phyloP scores from a whole-genome alignment of 2,329 filamentous ascomycete genomes.

The Colletotrichum lentis region DNA sequence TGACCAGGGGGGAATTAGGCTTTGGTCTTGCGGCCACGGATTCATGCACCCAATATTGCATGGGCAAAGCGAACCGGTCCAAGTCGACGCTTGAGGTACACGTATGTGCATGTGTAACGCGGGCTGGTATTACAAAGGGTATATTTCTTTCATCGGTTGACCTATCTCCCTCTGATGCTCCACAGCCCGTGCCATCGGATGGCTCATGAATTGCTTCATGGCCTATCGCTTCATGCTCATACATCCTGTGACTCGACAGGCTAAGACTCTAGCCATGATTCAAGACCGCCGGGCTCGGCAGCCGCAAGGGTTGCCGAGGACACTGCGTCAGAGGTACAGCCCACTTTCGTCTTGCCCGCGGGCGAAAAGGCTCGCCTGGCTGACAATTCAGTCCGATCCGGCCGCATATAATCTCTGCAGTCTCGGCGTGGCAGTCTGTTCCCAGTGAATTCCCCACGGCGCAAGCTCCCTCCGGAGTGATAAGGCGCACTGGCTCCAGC shows the following conservation, averaged over 20 bases:
- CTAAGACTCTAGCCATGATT: not conserved
- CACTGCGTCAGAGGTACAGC: not conserved
- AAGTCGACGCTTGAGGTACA: not conserved
- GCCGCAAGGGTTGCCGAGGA: not conserved
- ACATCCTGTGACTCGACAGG: slow-evolving; percentile 9
- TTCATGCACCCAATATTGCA: not conserved
- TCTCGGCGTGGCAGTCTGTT: slow-evolving; percentile 11
- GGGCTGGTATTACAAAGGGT: slow-evolving; percentile 35
- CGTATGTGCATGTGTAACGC: not conserved
- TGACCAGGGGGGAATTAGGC: not conserved
- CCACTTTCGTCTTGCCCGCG: not conserved
- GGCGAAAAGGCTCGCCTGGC: not conserved
- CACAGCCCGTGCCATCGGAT: slow-evolving; percentile 20
- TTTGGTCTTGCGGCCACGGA: not conserved
- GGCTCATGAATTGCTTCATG: slow-evolving; percentile 21
- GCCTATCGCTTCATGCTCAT: not conserved
- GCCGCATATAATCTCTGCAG: not conserved
- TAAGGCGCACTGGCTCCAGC: slow-evolving; percentile 4
- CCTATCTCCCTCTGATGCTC: slow-evolving; percentile 21
- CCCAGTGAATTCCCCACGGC: not conserved
- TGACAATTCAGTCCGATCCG: not conserved
- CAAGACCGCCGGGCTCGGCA: not conserved
- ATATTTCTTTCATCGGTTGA: slow-evolving; percentile 29
- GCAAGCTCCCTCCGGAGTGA: not conserved
- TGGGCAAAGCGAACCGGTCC: no score